These are phyloP conservation scores for Jacaranda copaia DNA, from an alignment of 257 asterid species.

Conservation along the genomic window DNA sequence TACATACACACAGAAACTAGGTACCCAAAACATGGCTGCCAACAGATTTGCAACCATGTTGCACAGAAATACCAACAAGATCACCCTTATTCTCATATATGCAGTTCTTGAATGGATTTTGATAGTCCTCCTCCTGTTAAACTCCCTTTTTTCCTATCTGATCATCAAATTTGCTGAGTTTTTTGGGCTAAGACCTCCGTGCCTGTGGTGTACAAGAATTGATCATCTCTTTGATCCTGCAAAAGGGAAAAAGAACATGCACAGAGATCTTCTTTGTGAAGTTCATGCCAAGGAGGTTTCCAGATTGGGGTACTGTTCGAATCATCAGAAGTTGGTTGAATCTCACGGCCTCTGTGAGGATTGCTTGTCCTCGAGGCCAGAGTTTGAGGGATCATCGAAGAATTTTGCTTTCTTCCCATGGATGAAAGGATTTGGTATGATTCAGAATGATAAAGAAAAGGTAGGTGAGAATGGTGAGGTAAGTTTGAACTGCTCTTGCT, in stretches of 20 bases:
- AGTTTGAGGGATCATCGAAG: constrained; percentile 40
- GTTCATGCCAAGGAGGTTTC: constrained; percentile 77
- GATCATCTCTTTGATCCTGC: constrained; percentile 68
- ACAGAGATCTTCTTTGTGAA: constrained; percentile 79
- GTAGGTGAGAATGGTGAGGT: constrained; percentile 57
- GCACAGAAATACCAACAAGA: constrained; percentile 73
- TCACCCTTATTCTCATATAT: constrained; percentile 73
- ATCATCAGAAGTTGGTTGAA: constrained; percentile 68
- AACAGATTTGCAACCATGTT: constrained; percentile 90
- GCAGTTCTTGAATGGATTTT: constrained; percentile 90
- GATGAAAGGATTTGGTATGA: constrained; percentile 49
- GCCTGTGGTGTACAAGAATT: constrained; percentile 82
- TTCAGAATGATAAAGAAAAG: constrained; percentile 43
- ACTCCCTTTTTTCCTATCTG: constrained; percentile 78
- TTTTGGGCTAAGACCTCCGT: constrained; percentile 86
- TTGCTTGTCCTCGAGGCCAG: constrained; percentile 71
- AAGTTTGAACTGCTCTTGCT: constrained; percentile 74
- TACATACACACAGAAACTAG: constrained; percentile 40
- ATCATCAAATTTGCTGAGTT: constrained; percentile 76
- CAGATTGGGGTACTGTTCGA: constrained; percentile 64
- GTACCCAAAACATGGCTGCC: constrained; percentile 67
- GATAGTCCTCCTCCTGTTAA: constrained; percentile 71
- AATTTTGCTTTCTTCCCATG: constrained; percentile 43
- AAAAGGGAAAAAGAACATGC: constrained; percentile 46
- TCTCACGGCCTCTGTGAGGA: constrained; percentile 75